Evolutionary conservation across 139 green algal genomes (phyloP), one percentile per base, ranked within the genome.

Genomic region (Coelastrella sp.): DNA sequence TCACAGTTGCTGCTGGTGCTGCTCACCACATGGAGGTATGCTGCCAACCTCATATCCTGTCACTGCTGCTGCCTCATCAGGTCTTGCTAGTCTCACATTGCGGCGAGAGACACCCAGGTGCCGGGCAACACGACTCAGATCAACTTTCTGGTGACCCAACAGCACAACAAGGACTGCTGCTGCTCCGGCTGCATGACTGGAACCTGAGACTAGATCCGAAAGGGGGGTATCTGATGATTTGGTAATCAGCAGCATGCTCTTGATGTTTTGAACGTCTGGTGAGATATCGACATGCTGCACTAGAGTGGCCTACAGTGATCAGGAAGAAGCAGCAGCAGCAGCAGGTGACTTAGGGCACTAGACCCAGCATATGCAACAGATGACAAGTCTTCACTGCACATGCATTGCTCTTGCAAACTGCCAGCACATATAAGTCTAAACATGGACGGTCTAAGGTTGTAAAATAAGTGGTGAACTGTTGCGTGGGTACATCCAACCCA

Each of bases 41-140:
- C 74, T 76, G 57, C 87, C 87, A 17, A 90, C 68, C 13, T 71
- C 45, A 30, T 81, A 90, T 25, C 87, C 87, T 19, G 76, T 86
- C 17, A 53, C 37, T 11, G 23, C n/a, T 38, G 81, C 30, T 30
- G 83, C 83, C 59, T 90, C 83, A 4, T 76, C 67, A 7, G 30
- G 27, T 8, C 30, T 63, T 0, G 87, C 83, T 27, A 90, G 69
- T 50, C 83, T 38, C 50, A 88, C 38, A 6, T 60, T 73, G 30
- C 68, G 35, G 7, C 82, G 27, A 0, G 82, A 38, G 13, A 86
- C 27, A 3, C 48, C 63, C n/a, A 89, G n/a, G 34, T 85, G 51
- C 21, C 3, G 23, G 19, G 87, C 87, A 15, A 89, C 50, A 57
- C 74, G 66, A 0, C 76, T 38, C 57, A 86, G 63, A 37, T 90